Evolutionary conservation across 306 rosid species (phyloP), one percentile per base, ranked within the genome.

Genomic region (Castanospermum australe): DNA sequence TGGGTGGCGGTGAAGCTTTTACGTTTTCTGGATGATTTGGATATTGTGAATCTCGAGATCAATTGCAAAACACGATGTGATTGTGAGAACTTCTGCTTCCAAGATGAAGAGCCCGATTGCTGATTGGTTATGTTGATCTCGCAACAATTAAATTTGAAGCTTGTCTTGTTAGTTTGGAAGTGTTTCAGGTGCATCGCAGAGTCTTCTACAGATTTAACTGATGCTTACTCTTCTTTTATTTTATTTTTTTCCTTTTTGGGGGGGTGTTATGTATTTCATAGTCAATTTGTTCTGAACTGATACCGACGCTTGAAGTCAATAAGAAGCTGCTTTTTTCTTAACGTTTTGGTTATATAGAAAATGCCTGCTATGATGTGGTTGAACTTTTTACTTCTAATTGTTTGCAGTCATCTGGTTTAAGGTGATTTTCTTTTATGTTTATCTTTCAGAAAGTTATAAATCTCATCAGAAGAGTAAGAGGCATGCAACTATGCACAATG

Each of bases 1-100:
- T 24, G 52, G 66, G 13, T 24, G 55, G 44, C 25, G 67, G 75
- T 17, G 44, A 38, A 20, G 42, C 25, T 21, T 65, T 74, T 63
- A 1, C 45, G 68, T 68, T 39, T 78, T 65, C 20, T 5, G 72
- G 66, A 20, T 74, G 45, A 21, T 69, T 84, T 78, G 63, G 44
- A 42, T 71, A 59, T 17, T 36, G 24, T 21, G 30, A 42, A 55
- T 20, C 56, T 10, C 18, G 28, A 74, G 17, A 45, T 68, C 47
- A 48, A 44, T 73, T 55, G 69, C 22, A 48, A 7, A 86, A 71
- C 63, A 20, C 32, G 41, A 57, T 71, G 77, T 10, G 67, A 70
- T 62, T 54, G 36, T 71, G 28, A 18, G 64, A 52, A 67, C 47
- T 79, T 69, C 9, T 36, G 50, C 5, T 73, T 61, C 30, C 54